A percentile compares a stretch with the other conserved stretches of the same genome.
phyloP scores from a whole-genome alignment of 306 rosid genomes.

The Gastrolobium villosum region DNA sequence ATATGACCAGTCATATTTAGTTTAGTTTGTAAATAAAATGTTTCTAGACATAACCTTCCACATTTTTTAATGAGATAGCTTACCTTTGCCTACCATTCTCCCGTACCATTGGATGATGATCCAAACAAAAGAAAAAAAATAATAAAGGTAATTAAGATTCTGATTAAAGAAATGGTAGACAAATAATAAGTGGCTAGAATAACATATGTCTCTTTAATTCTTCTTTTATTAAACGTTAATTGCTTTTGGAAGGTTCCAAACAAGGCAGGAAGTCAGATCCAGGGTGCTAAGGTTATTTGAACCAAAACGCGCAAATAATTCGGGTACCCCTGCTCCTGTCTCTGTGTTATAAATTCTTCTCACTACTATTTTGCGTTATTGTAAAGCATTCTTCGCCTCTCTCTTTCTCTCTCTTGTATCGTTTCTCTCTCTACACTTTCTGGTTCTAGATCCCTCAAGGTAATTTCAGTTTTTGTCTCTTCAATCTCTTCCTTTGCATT shows the following conservation, averaged over 20 bases:
- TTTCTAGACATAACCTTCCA: too few relatives aligned
- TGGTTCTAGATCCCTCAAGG: slow-evolving; percentile 66
- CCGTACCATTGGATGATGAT: too few relatives aligned
- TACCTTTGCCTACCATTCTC: too few relatives aligned
- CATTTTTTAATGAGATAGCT: too few relatives aligned
- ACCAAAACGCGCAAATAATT: slow-evolving; percentile 20
- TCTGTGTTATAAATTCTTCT: slow-evolving; percentile 42
- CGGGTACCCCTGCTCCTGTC: slow-evolving; percentile 40
- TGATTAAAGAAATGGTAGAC: too few relatives aligned
- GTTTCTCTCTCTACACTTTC: slow-evolving; percentile 18
- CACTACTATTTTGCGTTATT: slow-evolving; percentile 45
- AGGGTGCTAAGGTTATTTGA: slow-evolving; percentile 18
- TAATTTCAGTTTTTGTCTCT: slow-evolving; percentile 24
- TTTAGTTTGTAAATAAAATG: too few relatives aligned
- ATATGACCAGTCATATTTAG: too few relatives aligned
- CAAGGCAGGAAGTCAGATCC: neutral
- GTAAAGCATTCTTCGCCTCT: slow-evolving; percentile 42
- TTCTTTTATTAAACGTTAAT: neutral
- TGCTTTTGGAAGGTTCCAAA: slow-evolving; percentile 26
- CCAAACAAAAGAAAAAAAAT: too few relatives aligned
- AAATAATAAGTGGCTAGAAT: too few relatives aligned
- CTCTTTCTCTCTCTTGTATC: neutral
- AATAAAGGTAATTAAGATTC: too few relatives aligned
- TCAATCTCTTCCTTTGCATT: neutral
- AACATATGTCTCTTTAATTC: too few relatives aligned